Percentiles rank a stretch among this genome's conserved stretches.
phyloP scores from a whole-genome alignment of 192 early-diverging fungal genomes.

The Linnemannia zychae region DNA sequence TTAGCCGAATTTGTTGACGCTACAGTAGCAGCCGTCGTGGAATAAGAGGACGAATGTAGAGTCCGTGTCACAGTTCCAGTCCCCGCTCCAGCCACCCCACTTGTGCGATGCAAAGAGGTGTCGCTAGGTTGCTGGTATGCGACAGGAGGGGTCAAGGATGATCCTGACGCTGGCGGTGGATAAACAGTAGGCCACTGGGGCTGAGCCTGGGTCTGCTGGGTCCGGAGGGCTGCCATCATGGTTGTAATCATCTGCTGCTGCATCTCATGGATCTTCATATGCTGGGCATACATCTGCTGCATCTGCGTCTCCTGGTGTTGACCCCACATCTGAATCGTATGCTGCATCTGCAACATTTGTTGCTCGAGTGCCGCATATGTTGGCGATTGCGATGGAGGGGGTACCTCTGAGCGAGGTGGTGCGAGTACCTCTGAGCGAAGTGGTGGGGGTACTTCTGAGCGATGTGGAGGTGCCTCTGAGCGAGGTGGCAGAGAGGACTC shows the following conservation, averaged over 20 bases:
- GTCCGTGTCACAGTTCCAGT: too few species aligned
- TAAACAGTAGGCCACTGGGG: not conserved
- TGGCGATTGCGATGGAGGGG: not conserved
- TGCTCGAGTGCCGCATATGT: not conserved
- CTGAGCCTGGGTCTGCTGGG: not conserved
- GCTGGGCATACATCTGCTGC: not conserved
- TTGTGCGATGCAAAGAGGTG: not conserved
- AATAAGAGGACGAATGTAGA: too few species aligned
- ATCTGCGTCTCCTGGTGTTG: not conserved
- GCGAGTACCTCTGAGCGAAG: not conserved
- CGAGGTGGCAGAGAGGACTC: too few species aligned
- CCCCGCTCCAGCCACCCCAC: too few species aligned
- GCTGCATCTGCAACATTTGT: not conserved
- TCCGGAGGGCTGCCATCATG: slow-evolving; percentile 1
- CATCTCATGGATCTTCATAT: slow-evolving; percentile 4
- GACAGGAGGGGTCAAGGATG: not conserved
- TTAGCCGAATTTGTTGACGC: too few species aligned
- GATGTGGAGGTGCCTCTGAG: too few species aligned
- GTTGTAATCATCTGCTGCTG: slow-evolving; percentile 5
- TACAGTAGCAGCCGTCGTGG: too few species aligned
- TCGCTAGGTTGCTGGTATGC: not conserved
- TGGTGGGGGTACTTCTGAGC: not conserved
- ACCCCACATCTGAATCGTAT: not conserved
- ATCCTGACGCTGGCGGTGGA: not conserved
- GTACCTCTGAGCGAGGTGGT: not conserved